phyloP scores from a whole-genome alignment of 2,329 filamentous ascomycete species.

The Aspergillus sp. region DNA sequence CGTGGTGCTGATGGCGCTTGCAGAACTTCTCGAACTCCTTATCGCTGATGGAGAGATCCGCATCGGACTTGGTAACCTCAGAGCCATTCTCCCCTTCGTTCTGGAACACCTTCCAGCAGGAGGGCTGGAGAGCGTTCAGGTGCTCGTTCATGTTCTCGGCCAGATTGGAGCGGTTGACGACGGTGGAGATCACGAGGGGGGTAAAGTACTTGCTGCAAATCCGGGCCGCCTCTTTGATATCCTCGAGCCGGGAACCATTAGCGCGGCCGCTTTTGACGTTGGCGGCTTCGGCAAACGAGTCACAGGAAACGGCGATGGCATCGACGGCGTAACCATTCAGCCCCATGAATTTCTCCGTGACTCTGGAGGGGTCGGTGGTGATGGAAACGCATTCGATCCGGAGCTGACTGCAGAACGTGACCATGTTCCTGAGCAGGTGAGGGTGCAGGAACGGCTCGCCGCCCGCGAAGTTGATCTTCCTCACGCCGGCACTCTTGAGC shows the following conservation, averaged over 20 bases:
- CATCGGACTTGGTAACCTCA: not conserved
- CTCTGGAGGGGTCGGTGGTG: not conserved
- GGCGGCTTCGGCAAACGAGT: not conserved
- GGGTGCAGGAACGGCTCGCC: not conserved
- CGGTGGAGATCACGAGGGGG: not conserved
- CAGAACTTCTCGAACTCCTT: not conserved
- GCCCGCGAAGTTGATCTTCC: not conserved
- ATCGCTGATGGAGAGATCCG: not conserved
- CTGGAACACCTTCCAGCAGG: not conserved
- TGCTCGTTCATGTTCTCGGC: not conserved
- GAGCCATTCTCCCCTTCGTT: not conserved
- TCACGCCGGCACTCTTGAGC: not conserved
- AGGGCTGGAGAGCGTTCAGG: not conserved
- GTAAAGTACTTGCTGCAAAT: not conserved
- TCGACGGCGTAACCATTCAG: not conserved
- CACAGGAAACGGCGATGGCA: not conserved
- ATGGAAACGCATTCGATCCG: not conserved
- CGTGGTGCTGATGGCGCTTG: not conserved
- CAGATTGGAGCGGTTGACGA: not conserved
- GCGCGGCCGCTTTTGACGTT: not conserved
- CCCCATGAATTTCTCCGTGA: not conserved
- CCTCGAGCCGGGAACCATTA: not conserved
- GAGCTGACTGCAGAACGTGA: not conserved
- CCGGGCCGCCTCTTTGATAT: not conserved
- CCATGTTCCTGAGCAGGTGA: not conserved